Evolutionary conservation across 1,139 yeast species (phyloP), one percentile per base, ranked within the genome.

Genomic region (Scheffersomyces illinoinensis): DNA sequence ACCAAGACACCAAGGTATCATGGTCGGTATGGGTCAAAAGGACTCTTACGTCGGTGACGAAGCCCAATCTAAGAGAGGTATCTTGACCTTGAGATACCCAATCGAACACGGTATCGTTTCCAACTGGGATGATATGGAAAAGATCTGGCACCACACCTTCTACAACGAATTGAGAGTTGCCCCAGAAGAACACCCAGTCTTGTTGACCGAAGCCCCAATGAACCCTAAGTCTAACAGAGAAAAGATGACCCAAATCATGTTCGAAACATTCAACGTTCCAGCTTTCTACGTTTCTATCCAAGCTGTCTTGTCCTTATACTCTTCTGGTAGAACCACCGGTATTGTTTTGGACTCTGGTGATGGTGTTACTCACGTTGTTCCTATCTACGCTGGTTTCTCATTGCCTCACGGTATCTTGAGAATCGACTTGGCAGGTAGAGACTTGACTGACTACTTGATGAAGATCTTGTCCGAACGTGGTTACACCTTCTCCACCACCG

Each of bases 111-210:
- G 99, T 91, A 93, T 95, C 73, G 99, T 95, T 70, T 95, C 97
- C 85, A 95, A 95, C 95, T 95, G 99, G 99, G 98, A 95, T 79
- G 99, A 95, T 82, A 95, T 95, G 98, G 99, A 93, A 89, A 95
- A 91, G 88, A 95, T 95, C 85, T 92, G 98, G 97, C 97, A 91
- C 83, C 97, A 91, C 87, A 91, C 97, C 73, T 92, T 91, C 85
- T 91, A 91, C 93, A 92, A 91, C 84, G 97, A 91, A 84, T 89
- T 91, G 82, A 91, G 97, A 85, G 97, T 95, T 79, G 98, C 98
- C 63, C 97, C 97, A 78, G 97, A 93, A 83, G 98, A 95, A 83
- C 99, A 95, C 87, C 98, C 98, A 76, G 96, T 91, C 72, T 85
- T 91, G 79, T 88, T 93, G 82, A 93, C 99, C 69, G 99, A 95